Base-by-base conservation (phyloP, 2,329 filamentous ascomycete species). In the Cercospora janseana region DNA sequence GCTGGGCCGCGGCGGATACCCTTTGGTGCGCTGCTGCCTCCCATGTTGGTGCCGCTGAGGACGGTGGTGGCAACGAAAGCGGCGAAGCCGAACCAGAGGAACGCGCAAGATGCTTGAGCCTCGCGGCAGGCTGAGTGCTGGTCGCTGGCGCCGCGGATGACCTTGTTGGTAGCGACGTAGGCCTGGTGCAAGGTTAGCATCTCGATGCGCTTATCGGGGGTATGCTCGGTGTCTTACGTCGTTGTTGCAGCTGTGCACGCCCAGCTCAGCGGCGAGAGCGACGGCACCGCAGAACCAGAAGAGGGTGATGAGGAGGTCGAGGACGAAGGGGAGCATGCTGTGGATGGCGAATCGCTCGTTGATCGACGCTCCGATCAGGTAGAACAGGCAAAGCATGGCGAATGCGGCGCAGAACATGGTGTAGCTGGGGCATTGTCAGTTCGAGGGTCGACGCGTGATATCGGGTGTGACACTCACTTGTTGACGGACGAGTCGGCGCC, bases 41-140 rank as follows among this genome's bases (percentile, higher is more conserved):
- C 74, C 51, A 77, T 75, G 52, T 73, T 70, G 61, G 82, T 67
- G 48, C 77, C 71, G 56, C 87, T 76, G 63, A 80, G 72, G 35
- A 82, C 66, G 31, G 77, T 76, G 3, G 73, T 70, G 13, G 66
- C 81, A 21, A 74, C 71, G 63, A 85, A 86, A 20, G 78, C 75
- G 29, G 73, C 77, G 67, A 85, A 88, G 41, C 88, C 78, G 72
- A 91, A 90, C 85, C 85, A 92, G 71, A 88, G 77, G 72, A 92
- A 92, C 28, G 81, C 85, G 26, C 80, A 81, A 55, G 80, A 79
- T 28, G 87, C 87, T 72, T 91, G 87, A 12, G 88, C 79, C 71
- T 88, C 82, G 56, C 80, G 82, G 72, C 87, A 91, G 58, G 85
- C 79, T 73, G 84, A 82, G 77, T 73, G 68, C 23, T 48, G 51